phyloP scores from a whole-genome alignment of 2,329 filamentous ascomycete genomes.

The Verticillium nonalfalfae region DNA sequence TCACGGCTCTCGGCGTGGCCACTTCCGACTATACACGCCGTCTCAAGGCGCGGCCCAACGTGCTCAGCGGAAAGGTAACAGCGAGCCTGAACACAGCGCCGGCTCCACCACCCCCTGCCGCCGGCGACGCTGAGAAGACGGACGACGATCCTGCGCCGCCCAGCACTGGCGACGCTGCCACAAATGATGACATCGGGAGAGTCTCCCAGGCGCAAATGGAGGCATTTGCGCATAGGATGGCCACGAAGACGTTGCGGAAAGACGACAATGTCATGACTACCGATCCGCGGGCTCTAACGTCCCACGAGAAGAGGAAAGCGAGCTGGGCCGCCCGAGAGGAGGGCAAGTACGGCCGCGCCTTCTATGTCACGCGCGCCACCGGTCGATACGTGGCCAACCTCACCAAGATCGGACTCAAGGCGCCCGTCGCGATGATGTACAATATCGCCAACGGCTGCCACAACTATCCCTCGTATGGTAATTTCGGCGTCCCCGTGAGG shows the following conservation, averaged over 20 bases:
- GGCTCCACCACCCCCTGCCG: background rate
- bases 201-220: conserved; percentile 18
- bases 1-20: conserved; percentile 57
- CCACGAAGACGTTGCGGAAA: conserved; percentile 33
- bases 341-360: conserved; percentile 17
- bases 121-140: background rate
- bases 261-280: conserved; percentile 34
- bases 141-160: background rate
- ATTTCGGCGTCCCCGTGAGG: conserved; percentile 59
- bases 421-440: conserved; percentile 63
- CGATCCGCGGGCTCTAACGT: conserved; percentile 7
- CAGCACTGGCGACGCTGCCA: no score
- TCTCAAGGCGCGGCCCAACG: conserved; percentile 6
- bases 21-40: conserved; percentile 14
- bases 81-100: background rate
- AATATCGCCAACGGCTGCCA: conserved; percentile 67
- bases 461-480: conserved; percentile 60
- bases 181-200: background rate
- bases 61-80: background rate
- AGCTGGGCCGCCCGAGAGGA: conserved; percentile 18
- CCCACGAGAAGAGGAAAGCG: conserved; percentile 14
- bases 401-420: conserved; percentile 53
- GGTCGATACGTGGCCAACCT: conserved; percentile 54
- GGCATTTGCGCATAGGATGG: conserved; percentile 19
- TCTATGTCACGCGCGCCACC: conserved; percentile 28